Percentiles rank a stretch among this genome's conserved stretches.
Conservation (phyloP, 2,329 filamentous ascomycete species). For the Hymenoscyphus repandus region DNA sequence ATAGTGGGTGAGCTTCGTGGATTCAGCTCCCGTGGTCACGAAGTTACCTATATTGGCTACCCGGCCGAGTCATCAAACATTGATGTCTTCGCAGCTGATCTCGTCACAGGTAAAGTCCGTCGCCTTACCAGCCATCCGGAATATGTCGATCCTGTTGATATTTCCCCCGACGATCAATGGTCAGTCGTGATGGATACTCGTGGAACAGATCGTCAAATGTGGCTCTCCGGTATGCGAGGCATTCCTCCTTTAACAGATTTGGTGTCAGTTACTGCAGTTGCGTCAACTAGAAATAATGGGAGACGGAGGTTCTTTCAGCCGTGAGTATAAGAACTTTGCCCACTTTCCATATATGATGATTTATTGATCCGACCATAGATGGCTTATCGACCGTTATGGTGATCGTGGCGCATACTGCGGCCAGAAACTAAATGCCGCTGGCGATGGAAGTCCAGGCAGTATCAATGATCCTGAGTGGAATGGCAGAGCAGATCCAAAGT, state of each 20-base stretch:
- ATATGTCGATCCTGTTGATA: conserved; percentile 38
- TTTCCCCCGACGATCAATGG: conserved; percentile 41
- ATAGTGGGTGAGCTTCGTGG: conserved; percentile 40
- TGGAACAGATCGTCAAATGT: conserved; percentile 38
- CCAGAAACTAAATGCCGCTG: conserved; percentile 37
- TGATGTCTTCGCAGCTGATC: conserved; percentile 38
- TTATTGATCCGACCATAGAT: conserved; percentile 41
- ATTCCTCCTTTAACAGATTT: conserved; percentile 31
- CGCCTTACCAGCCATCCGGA: conserved; percentile 40
- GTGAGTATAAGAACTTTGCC: too few relatives aligned
- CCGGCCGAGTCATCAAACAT: conserved; percentile 38
- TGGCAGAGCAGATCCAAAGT: conserved; percentile 40
- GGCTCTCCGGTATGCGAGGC: conserved; percentile 32
- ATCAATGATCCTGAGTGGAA: conserved; percentile 46
- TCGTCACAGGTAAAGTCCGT: conserved; percentile 37
- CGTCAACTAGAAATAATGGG: conserved; percentile 44
- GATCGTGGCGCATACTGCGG: conserved; percentile 42
- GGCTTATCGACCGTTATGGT: conserved; percentile 39
- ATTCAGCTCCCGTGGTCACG: conserved; percentile 33
- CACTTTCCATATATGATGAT: too few relatives aligned
- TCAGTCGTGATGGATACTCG: conserved; percentile 40
- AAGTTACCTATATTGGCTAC: conserved; percentile 38
- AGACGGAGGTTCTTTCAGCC: conserved; percentile 15
- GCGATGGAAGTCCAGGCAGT: conserved; percentile 31
- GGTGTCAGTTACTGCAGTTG: not conserved